Base-by-base conservation (phyloP, 177 flowering plant species). In the Vitis hybrid region DNA sequence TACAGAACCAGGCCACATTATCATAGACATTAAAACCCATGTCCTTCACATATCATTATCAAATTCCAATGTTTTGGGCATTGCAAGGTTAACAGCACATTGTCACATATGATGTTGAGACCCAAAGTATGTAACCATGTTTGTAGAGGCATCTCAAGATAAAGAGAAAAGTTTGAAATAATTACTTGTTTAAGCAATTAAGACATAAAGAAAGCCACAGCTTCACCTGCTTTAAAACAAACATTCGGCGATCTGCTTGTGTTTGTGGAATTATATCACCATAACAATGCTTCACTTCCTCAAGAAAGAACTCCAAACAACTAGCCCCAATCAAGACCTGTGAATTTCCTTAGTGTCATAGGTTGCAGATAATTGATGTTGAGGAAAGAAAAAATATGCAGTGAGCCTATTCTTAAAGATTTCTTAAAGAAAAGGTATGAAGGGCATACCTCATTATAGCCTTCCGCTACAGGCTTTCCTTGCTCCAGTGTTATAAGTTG, bases 181-280 rank as follows among this genome's bases (percentile, higher is more conserved):
- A 63, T 16, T 4, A 55, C 1, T 50, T 9, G n/a, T 7, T 19
- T 8, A 2, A 26, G 29, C 29, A 26, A 26, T 26, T 26, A 26
- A 6, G 10, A 45, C 8, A 20, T 1, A 13, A 20, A 45, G 20
- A 6, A 19, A 1, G 45, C 45, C 45, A 45, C 62, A 61, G n/a
- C 18, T 60, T 68, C 66, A 83, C 99, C 97, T 95, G 99, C 82
- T 88, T 96, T 67, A 96, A 68, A 67, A 92, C 97, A 76, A 96
- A 81, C 76, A 96, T 74, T 48, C 98, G 84, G 8, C 99, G 93
- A 83, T 93, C 99, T 68, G 86, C 65, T 53, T 89, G 71, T 53
- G 92, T 80, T n/a, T 97, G 22, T 14, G 99, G 98, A 74, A 96
- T 92, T 72, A 96, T 90, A 77, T 96, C 99, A 53, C 99, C 99